phyloP scores from a whole-genome alignment of 805 yeast genomes.

The Brettanomyces sp. region DNA sequence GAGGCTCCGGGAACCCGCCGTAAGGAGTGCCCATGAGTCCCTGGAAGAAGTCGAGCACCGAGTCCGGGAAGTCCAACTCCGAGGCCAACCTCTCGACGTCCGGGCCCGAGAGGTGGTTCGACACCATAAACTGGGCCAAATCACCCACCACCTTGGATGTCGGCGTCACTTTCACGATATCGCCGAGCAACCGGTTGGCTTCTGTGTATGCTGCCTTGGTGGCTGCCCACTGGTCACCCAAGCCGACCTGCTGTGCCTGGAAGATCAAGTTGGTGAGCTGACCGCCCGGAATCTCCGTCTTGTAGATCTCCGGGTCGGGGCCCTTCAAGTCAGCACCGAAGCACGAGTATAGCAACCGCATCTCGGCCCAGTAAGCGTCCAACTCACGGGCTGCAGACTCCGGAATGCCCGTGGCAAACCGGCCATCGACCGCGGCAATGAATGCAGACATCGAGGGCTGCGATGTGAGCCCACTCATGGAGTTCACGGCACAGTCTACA shows the following conservation, averaged over 20 bases:
- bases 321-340: conserved; percentile 99
- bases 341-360: conserved; percentile 92
- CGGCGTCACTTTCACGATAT: conserved; percentile 96
- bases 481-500: conserved; percentile 94
- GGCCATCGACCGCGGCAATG: conserved; percentile 86
- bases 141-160: conserved; percentile 99
- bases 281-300: conserved; percentile 99
- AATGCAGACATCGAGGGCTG: conserved; percentile 95
- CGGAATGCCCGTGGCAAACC: conserved; percentile 63
- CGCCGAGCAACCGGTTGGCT: conserved; percentile 89
- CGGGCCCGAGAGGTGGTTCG: conserved; percentile 77
- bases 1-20: conserved; percentile 99
- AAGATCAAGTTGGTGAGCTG: conserved; percentile 94
- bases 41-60: conserved; percentile 96
- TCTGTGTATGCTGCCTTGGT: conserved; percentile 90
- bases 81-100: conserved; percentile 84
- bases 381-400: conserved; percentile 65
- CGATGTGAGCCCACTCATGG: conserved; percentile 97
- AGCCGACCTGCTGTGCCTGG: conserved; percentile 99
- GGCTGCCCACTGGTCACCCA: conserved; percentile 93
- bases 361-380: conserved; percentile 97
- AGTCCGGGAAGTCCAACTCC: conserved; percentile 95
- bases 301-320: conserved; percentile 98
- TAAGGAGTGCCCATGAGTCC: conserved; percentile 99
- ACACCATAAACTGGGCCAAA: conserved; percentile 98